These are phyloP conservation scores for Solanum dulcamara DNA, from an alignment of 257 asterid genomes.

Conservation along the genomic window DNA sequence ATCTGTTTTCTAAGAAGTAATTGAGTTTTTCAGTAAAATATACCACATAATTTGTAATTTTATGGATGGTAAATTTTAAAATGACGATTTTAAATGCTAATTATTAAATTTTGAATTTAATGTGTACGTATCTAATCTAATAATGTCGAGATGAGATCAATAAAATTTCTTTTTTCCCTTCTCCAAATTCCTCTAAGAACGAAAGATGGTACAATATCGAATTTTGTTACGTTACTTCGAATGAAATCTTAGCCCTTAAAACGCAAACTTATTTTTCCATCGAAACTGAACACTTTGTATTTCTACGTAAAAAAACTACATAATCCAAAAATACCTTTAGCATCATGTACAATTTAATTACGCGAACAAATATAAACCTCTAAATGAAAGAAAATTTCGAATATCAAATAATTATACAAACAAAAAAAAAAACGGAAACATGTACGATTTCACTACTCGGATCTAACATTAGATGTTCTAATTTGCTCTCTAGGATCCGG, in stretches of 20 bases:
- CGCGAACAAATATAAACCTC: neutral
- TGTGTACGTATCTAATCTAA: neutral
- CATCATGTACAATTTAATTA: neutral
- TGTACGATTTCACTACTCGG: neutral
- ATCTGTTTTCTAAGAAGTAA: too few species aligned
- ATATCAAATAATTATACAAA: neutral
- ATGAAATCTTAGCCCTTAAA: too few species aligned
- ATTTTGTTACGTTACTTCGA: too few species aligned
- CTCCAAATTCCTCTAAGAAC: too few species aligned
- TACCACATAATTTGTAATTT: too few species aligned
- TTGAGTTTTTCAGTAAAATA: too few species aligned
- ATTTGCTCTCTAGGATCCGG: conserved; percentile 17
- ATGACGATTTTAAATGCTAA: neutral
- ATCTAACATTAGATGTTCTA: neutral
- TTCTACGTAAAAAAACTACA: neutral
- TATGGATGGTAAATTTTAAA: too few species aligned
- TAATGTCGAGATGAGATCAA: neutral
- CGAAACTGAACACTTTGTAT: neutral
- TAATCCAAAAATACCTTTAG: neutral
- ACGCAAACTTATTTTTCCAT: neutral
- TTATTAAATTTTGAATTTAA: neutral
- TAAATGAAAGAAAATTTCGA: neutral
- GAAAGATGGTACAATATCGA: too few species aligned
- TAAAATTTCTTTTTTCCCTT: too few species aligned
- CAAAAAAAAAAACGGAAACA: neutral